Percentiles rank a stretch among this genome's conserved stretches.
phyloP scores from a whole-genome alignment of 345 rosid species.

The Rhizophora apiculata region DNA sequence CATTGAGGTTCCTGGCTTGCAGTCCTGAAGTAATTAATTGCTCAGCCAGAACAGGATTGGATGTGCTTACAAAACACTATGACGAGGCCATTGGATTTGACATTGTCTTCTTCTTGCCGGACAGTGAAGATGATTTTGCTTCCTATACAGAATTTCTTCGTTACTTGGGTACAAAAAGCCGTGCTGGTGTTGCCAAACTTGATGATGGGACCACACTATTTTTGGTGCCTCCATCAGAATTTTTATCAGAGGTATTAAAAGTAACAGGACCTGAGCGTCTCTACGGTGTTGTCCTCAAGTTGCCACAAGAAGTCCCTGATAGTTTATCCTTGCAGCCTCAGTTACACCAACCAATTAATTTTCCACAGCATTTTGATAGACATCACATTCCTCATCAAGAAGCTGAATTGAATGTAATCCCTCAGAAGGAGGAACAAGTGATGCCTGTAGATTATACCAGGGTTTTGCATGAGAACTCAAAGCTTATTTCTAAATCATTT shows the following conservation, averaged over 20 bases:
- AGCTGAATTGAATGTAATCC: conserved; percentile 34
- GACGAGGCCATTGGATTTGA: conserved; percentile 77
- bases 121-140: conserved; percentile 89
- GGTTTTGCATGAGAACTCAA: conserved; percentile 46
- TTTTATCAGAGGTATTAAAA: conserved; percentile 71
- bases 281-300: conserved; percentile 92
- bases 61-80: conserved; percentile 82
- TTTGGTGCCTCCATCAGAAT: conserved; percentile 93
- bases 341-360: conserved; percentile 34
- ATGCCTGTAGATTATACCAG: conserved; percentile 39
- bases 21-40: conserved; percentile 90
- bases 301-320: conserved; percentile 48
- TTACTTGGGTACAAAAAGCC: conserved; percentile 80
- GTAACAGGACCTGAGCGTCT: conserved; percentile 86
- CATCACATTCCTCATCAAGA: conserved; percentile 34
- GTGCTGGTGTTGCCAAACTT: conserved; percentile 97
- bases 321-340: conserved; percentile 35
- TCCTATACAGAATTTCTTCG: conserved; percentile 92
- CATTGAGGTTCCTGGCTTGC: conserved; percentile 24
- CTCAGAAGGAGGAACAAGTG: conserved; percentile 39
- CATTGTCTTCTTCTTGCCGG: conserved; percentile 87
- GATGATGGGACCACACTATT: conserved; percentile 85
- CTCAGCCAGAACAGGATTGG: conserved; percentile 97
- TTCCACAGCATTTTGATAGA: conserved; percentile 38
- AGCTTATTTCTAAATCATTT: conserved; percentile 35